Evolutionary conservation across 2,329 filamentous ascomycete genomes (phyloP).

Genomic region (Monilinia polystroma): DNA sequence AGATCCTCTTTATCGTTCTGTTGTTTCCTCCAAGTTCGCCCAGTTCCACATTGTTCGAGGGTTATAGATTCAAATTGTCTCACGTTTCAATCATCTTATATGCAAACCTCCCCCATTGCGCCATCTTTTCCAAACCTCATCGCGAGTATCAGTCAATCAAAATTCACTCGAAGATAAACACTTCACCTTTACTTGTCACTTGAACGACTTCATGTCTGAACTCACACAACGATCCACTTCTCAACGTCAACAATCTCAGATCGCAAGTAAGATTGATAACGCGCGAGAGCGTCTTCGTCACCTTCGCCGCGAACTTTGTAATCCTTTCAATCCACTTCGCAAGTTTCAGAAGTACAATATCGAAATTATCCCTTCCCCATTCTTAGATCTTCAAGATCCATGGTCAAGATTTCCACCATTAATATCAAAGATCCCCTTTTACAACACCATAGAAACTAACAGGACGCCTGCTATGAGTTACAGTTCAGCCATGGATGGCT

Average conservation of each 20-base stretch:
- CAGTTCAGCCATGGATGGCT: conserved; percentile 35
- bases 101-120: background rate
- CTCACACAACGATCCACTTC: conserved; percentile 25
- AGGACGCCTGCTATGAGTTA: conserved; percentile 14
- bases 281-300: conserved; percentile 30
- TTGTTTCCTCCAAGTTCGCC: background rate
- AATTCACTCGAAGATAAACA: conserved; percentile 20
- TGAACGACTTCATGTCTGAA: conserved; percentile 18
- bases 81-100: background rate
- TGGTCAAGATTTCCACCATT: conserved; percentile 20
- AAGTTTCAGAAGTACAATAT: conserved; percentile 23
- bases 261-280: conserved; percentile 25
- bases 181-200: conserved; percentile 7
- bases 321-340: conserved; percentile 27
- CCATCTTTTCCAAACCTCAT: background rate
- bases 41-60: background rate
- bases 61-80: background rate
- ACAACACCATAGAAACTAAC: conserved; percentile 4
- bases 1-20: background rate
- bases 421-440: background rate
- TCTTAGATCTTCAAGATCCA: conserved; percentile 21
- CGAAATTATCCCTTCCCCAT: conserved; percentile 27
- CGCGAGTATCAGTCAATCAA: background rate
- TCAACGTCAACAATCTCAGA: conserved; percentile 24
- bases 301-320: conserved; percentile 27